Base-by-base conservation (phyloP, 257 asterid genomes). In the Galeopsis tetrahit region DNA sequence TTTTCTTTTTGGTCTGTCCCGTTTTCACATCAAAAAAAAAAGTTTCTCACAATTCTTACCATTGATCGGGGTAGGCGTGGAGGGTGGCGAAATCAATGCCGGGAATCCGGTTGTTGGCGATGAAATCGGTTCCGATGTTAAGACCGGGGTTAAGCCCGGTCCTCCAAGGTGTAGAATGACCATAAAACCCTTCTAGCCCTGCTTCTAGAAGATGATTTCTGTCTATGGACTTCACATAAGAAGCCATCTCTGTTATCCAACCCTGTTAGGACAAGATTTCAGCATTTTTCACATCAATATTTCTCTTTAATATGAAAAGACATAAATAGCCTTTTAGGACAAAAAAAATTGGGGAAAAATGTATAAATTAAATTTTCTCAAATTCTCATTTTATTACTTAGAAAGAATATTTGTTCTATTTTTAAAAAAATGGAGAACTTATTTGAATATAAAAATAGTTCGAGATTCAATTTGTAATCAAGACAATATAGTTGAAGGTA, bases 111-210 rank as follows among this genome's bases (percentile, higher is more conserved):
- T 91, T 91, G 84, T 89, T 89, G 44, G 89, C 84, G 35, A 94
- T 82, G 80, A 91, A 94, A 59, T 91, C 99, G 1, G 98, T 91
- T 53, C 99, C 99, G 1, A 82, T 64, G 73, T 78, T 80, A 5
- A 83, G 71, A 32, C 75, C 77, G 39, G 96, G 96, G 76, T 94
- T 89, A 13, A 84, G 76, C 7, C 49, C 65, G 10, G 75, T 78
- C 74, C 89, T 87, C 63, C 73, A 74, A 53, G 96, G 83, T 5
- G 92, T 79, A 63, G 96, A 81, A 38, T 75, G 88, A 3, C 96
- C 96, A 52, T 90, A 95, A 77, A 95, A 95, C 39, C 99, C 98
- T 79, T 95, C 99, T 63, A 92, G 75, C 0, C 99, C 99, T 61
- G 80, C 95, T 80, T 92, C 98, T 2, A 95, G 77, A 73, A 95